A percentile compares a stretch with the other conserved stretches of the same genome.
These are phyloP conservation scores for Nicotiana tomentosiformis DNA, from an alignment of 257 asterid species.

Conservation along the genomic window DNA sequence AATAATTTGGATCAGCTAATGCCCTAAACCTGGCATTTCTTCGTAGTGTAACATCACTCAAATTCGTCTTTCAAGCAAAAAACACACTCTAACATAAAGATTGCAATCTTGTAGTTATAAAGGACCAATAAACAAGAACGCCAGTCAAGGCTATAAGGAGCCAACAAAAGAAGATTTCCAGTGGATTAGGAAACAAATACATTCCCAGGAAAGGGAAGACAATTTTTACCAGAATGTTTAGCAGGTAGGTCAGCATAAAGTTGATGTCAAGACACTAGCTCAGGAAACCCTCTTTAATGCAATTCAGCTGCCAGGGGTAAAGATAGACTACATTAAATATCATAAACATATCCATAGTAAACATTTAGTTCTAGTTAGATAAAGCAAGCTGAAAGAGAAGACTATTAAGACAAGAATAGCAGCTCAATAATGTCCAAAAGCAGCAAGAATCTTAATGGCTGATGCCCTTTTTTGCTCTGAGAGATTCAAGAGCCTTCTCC, in stretches of 20 bases:
- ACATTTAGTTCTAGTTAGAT: slow-evolving; percentile 35
- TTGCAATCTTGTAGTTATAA: not conserved
- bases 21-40: slow-evolving; percentile 12
- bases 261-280: slow-evolving; percentile 78
- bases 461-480: slow-evolving; percentile 80
- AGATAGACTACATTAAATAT: slow-evolving; percentile 68
- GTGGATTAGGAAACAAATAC: slow-evolving; percentile 19
- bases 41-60: not conserved
- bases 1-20: slow-evolving; percentile 8
- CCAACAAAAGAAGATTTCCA: slow-evolving; percentile 9
- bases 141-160: slow-evolving; percentile 15
- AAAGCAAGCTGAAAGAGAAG: slow-evolving; percentile 21
- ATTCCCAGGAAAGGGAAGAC: slow-evolving; percentile 56
- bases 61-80: not conserved
- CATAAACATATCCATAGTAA: slow-evolving; percentile 47
- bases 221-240: slow-evolving; percentile 66
- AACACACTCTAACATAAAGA: not conserved
- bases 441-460: slow-evolving; percentile 37
- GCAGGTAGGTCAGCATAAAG: slow-evolving; percentile 88
- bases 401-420: slow-evolving; percentile 23
- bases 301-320: slow-evolving; percentile 86
- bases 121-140: not conserved
- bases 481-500: slow-evolving; percentile 93
- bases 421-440: slow-evolving; percentile 27
- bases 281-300: slow-evolving; percentile 82